Evolutionary conservation across 495 filamentous ascomycete genomes (phyloP), one percentile per base, ranked within the genome.

Genomic region (Daldinia grandis): DNA sequence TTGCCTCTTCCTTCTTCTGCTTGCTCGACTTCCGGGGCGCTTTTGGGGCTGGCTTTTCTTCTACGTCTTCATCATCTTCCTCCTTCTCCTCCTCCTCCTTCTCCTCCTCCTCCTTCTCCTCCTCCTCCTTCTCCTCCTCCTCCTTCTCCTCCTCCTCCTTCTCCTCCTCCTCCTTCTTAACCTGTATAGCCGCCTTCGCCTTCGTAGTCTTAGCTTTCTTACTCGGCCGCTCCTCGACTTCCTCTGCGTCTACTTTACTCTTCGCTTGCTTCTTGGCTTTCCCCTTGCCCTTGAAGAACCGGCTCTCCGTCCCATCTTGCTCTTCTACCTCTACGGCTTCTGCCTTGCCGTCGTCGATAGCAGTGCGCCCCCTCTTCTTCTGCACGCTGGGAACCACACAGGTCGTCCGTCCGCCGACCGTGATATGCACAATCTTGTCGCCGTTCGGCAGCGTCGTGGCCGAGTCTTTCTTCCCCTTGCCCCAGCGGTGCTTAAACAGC

Each of bases 401-500:
- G 68, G 92, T 96, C 3, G 95, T 97, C 66, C 95, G 84, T 3
- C 93, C 93, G 3, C 94, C 93, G 5, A 98, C 94, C 12, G 90
- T 97, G 24, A 98, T 69, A 73, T 91, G 94, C 0, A 86, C 88
- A 31, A 98, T 89, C 78, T 89, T 93, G 62, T 92, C 90, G 0
- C 95, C 95, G 69, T 89, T 97, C 2, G 94, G 93, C 25, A 98
- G 79, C 17, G 80, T 87, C 3, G 83, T 84, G 0, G 82, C 58
- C 5, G 84, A 83, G 58, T 91, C 90, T 76, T 94, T 94, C 80
- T 92, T 92, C 14, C 94, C 94, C 74, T 96, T 97, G 9, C 89
- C 84, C 95, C 94, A 97, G 19, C 95, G 88, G 77, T 97, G 87
- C 51, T 92, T 89, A 84, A 98, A 96, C 30, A 99, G 81, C 95